A percentile compares a stretch with the other conserved stretches of the same genome.
Evolutionary conservation across 192 early-diverging fungal genomes (phyloP).

Genomic region (Rhizophagus clarus): DNA sequence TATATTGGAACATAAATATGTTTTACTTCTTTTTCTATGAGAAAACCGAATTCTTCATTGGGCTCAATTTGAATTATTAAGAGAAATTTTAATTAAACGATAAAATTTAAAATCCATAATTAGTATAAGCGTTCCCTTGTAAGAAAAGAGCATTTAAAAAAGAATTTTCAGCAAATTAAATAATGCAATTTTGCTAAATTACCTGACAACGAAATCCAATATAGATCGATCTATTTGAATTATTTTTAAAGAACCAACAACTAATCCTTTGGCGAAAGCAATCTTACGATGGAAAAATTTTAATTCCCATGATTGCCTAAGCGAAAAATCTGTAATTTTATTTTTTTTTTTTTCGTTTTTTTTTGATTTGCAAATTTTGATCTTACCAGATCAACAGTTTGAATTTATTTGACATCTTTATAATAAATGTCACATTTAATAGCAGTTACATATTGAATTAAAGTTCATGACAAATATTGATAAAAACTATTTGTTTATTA

Average conservation of each 20-base stretch:
- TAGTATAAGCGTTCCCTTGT: constrained; percentile 20
- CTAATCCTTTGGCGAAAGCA: constrained; percentile 33
- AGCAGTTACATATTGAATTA: background rate
- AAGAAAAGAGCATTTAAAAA: background rate
- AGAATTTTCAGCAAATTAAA: background rate
- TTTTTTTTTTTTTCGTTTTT: too few species aligned
- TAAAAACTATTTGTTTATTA: constrained; percentile 13
- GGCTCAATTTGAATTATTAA: constrained; percentile 17
- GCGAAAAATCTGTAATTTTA: too few species aligned
- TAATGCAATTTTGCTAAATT: background rate
- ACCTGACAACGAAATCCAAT: constrained; percentile 21
- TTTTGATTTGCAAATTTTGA: background rate
- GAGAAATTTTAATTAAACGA: background rate
- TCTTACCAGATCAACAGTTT: constrained; percentile 21
- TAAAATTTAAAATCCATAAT: constrained; percentile 1
- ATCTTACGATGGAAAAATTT: constrained; percentile 14
- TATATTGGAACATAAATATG: constrained; percentile 23
- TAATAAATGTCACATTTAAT: constrained; percentile 38
- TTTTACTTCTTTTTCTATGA: constrained; percentile 35
- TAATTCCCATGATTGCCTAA: background rate
- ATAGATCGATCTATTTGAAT: constrained; percentile 13
- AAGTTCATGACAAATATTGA: constrained; percentile 22
- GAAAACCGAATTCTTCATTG: constrained; percentile 22
- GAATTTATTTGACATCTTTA: constrained; percentile 31
- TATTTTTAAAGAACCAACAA: constrained; percentile 23